A percentile compares a stretch with the other conserved stretches of the same genome.
Evolutionary conservation across 495 filamentous ascomycete species (phyloP).

Genomic region (Xylaria palmicola): DNA sequence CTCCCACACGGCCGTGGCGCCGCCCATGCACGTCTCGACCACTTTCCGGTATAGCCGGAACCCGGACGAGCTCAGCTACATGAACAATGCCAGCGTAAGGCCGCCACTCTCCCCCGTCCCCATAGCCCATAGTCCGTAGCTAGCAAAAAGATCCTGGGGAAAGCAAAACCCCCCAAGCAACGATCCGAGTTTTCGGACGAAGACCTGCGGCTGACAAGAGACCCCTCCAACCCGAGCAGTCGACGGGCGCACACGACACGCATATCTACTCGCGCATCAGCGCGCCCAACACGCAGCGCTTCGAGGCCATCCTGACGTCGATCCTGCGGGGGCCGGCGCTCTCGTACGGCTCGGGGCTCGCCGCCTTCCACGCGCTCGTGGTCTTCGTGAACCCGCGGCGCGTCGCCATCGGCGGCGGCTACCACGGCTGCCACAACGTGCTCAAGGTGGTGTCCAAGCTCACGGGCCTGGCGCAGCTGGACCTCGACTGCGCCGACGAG

Average conservation of each 20-base stretch:
- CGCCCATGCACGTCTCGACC: slow-evolving; percentile 81
- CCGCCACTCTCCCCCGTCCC: not conserved
- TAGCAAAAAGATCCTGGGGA: not conserved
- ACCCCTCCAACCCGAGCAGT: slow-evolving; percentile 31
- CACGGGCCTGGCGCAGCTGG: slow-evolving; percentile 64
- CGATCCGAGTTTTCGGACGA: too few relatives aligned
- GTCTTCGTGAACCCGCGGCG: slow-evolving; percentile 73
- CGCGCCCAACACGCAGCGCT: slow-evolving; percentile 73
- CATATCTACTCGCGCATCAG: slow-evolving; percentile 80
- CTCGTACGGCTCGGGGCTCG: slow-evolving; percentile 81
- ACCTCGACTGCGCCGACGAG: slow-evolving; percentile 50
- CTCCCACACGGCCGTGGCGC: slow-evolving; percentile 71
- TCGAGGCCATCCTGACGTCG: slow-evolving; percentile 75
- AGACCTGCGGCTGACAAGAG: not conserved
- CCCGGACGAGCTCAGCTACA: slow-evolving; percentile 59
- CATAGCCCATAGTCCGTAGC: too few relatives aligned
- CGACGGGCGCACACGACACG: slow-evolving; percentile 38
- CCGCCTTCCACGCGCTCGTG: slow-evolving; percentile 81
- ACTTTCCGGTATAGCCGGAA: slow-evolving; percentile 79
- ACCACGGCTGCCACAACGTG: slow-evolving; percentile 92
- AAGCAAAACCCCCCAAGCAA: not conserved
- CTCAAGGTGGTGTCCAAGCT: slow-evolving; percentile 68
- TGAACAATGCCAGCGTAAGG: slow-evolving; percentile 45
- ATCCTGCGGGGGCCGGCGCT: slow-evolving; percentile 67
- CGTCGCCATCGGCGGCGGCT: slow-evolving; percentile 77